Conservation (phyloP, 306 rosid species). For the Citrullus amarus region DNA sequence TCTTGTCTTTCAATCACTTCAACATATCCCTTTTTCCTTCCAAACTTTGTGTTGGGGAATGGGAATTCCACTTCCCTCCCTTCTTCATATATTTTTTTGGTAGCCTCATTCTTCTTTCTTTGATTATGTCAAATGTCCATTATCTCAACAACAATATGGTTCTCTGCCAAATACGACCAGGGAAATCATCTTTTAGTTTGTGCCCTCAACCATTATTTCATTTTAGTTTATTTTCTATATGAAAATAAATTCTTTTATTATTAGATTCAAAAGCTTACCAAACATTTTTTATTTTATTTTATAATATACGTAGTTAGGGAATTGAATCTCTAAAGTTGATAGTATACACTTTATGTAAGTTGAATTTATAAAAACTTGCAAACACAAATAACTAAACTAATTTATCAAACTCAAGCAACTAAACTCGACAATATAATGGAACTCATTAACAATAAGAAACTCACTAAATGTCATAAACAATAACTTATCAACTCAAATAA, state of each 20-base stretch:
- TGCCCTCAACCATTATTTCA: not conserved
- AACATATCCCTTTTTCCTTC: not conserved
- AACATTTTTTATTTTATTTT: not conserved
- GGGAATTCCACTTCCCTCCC: not conserved
- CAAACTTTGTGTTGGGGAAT: not conserved
- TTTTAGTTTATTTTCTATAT: not conserved
- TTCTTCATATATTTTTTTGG: not conserved
- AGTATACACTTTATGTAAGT: no score
- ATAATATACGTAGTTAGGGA: no score
- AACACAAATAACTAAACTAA: no score
- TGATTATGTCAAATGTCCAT: not conserved
- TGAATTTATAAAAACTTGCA: no score
- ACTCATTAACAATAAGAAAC: no score
- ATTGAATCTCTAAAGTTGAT: no score
- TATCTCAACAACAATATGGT: not conserved
- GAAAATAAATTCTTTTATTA: not conserved
- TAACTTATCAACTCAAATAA: no score
- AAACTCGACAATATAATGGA: no score
- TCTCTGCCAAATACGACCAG: not conserved
- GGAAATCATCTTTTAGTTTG: not conserved
- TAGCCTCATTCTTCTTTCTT: not conserved
- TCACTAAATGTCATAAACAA: no score
- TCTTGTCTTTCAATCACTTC: not conserved
- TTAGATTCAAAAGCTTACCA: not conserved
- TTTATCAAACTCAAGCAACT: no score